Conservation (phyloP, 176 grass and related monocot species). For the Carex kokanica region DNA sequence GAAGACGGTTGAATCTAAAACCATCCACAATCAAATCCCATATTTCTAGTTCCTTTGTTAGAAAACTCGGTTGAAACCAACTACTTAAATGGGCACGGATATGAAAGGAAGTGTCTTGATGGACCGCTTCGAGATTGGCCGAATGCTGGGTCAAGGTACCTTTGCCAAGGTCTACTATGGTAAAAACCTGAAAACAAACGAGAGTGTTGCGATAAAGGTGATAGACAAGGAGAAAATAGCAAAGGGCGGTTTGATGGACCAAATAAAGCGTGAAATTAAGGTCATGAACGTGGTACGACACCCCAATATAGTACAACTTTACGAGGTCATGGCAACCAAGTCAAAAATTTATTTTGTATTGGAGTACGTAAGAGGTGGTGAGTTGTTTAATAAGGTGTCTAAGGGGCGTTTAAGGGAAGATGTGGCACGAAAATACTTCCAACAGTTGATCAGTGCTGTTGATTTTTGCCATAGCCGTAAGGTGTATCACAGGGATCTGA, state of each 20-base stretch:
- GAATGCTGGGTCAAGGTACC: constrained; percentile 77
- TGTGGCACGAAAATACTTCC: constrained; percentile 73
- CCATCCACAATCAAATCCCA: neutral
- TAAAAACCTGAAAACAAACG: constrained; percentile 47
- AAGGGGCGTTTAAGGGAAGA: constrained; percentile 81
- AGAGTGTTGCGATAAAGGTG: constrained; percentile 84
- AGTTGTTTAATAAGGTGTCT: constrained; percentile 76
- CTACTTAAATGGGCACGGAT: constrained; percentile 40
- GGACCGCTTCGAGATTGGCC: constrained; percentile 70
- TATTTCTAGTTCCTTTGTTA: neutral
- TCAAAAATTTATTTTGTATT: constrained; percentile 91
- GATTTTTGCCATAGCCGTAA: constrained; percentile 84
- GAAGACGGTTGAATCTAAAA: constrained; percentile 54
- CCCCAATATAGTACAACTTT: constrained; percentile 72
- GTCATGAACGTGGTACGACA: constrained; percentile 86
- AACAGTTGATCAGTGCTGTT: constrained; percentile 70
- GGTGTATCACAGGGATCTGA: constrained; percentile 84
- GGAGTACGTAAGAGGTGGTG: constrained; percentile 71
- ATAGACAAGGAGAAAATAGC: constrained; percentile 90
- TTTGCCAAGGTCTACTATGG: constrained; percentile 94
- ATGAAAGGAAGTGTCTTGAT: constrained; percentile 69
- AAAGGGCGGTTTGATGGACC: constrained; percentile 68
- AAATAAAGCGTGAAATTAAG: constrained; percentile 78
- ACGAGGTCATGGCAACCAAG: constrained; percentile 95
- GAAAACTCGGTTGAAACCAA: neutral